Percentiles rank a stretch among this genome's conserved stretches.
These are phyloP conservation scores for Globisporangium alternatum DNA, from an alignment of 352 stramenopile species.

Conservation along the genomic window DNA sequence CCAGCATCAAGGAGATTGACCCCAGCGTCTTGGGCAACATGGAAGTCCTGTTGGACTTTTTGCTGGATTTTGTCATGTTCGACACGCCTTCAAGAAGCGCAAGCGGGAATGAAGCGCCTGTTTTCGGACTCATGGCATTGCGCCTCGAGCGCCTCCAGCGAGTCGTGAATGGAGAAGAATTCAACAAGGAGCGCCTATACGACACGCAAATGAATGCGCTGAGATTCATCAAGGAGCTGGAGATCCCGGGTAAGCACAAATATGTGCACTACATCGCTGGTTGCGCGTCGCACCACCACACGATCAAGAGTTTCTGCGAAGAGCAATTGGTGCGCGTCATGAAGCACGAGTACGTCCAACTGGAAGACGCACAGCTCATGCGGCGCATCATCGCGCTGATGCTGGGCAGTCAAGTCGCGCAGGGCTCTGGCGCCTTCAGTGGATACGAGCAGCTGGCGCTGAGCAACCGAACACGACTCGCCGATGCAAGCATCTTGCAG, in stretches of 20 bases:
- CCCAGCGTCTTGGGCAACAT: constrained; percentile 23
- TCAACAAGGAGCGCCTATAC: constrained; percentile 52
- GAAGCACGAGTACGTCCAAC: constrained; percentile 51
- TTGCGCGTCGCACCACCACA: constrained; percentile 59
- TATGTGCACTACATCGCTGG: constrained; percentile 54
- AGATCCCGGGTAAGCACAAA: constrained; percentile 33
- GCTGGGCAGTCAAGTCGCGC: constrained; percentile 59
- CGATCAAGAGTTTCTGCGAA: constrained; percentile 64
- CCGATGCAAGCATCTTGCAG: constrained; percentile 60
- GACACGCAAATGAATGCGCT: constrained; percentile 53
- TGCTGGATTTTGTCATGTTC: constrained; percentile 68
- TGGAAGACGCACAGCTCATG: constrained; percentile 41
- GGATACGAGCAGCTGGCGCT: constrained; percentile 38
- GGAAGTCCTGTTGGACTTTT: constrained; percentile 61
- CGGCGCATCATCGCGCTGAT: constrained; percentile 46
- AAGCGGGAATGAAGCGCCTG: constrained; percentile 5
- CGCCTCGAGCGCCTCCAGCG: constrained; percentile 54
- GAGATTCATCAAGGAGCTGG: constrained; percentile 60
- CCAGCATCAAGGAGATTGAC: constrained; percentile 4
- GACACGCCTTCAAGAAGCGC: constrained; percentile 24
- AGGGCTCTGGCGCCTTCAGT: constrained; percentile 34
- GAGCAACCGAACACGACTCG: constrained; percentile 45
- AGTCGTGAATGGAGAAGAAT: constrained; percentile 32
- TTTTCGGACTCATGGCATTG: constrained; percentile 42
- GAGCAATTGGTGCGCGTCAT: constrained; percentile 58